These are phyloP conservation scores for Curvularia verruculosa DNA, from an alignment of 2,329 filamentous ascomycete genomes.

Conservation along the genomic window DNA sequence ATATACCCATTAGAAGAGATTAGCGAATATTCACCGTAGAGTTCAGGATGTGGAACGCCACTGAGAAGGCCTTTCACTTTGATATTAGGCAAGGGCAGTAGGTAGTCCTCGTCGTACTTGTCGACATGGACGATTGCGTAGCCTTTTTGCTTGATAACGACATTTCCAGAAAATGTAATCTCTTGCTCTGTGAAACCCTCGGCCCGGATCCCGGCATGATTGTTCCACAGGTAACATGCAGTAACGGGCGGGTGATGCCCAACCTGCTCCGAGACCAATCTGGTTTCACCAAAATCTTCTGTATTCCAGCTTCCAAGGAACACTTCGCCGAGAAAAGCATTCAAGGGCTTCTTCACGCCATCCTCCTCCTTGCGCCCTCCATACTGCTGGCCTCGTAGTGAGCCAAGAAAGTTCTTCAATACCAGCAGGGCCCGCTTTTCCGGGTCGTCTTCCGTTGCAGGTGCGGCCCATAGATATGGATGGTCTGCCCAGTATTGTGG, in stretches of 20 bases:
- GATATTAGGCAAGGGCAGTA: conserved; percentile 54
- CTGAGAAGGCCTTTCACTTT: conserved; percentile 55
- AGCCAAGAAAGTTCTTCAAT: conserved; percentile 57
- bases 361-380: conserved; percentile 51
- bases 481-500: conserved; percentile 56
- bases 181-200: conserved; percentile 56
- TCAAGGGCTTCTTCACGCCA: conserved; percentile 59
- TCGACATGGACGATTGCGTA: conserved; percentile 54
- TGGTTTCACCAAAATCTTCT: conserved; percentile 48
- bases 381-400: conserved; percentile 57
- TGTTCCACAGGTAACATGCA: conserved; percentile 56
- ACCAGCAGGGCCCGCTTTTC: conserved; percentile 54
- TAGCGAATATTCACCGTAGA: conserved; percentile 51
- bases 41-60: conserved; percentile 54
- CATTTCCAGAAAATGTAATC: conserved; percentile 54
- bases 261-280: conserved; percentile 54
- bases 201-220: conserved; percentile 51
- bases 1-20: conserved; percentile 51
- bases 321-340: conserved; percentile 58
- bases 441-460: conserved; percentile 50
- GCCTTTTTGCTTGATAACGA: conserved; percentile 56
- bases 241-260: conserved; percentile 56
- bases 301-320: conserved; percentile 50
- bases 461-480: conserved; percentile 54
- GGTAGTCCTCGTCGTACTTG: conserved; percentile 52